Base-by-base conservation (phyloP, 805 yeast genomes). In the Hyphopichia homilentoma region DNA sequence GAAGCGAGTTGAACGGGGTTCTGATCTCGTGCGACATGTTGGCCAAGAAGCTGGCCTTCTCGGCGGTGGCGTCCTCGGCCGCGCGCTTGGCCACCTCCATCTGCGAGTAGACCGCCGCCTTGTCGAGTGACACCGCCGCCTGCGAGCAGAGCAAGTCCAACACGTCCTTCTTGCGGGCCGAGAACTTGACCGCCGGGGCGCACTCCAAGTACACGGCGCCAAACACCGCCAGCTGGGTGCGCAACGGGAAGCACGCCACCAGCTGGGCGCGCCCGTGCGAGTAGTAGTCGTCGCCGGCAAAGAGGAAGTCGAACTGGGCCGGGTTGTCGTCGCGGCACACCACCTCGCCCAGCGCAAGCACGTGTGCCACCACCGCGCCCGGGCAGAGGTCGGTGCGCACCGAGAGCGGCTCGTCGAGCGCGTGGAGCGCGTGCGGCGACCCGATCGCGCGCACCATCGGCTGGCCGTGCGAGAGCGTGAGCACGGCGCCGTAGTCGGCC, bases 1-100 rank as follows among this genome's bases (percentile, higher is more conserved):
- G 53, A 20, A 70, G 55, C 2, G 75, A 70, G 43, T 75, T 74
- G 51, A 73, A 73, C 1, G 79, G 79, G 2, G 79, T 73, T 30
- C 79, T 53, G 30, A 73, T 73, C 41, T 73, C 79, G 43, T 73
- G 79, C 2, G 78, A 73, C 79, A 73, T 73, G 39, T 73, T 74
- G 15, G 67, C 67, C 36, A 73, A 46, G 45, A 73, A 73, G 32
- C 73, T 70, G 4, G 78, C 74, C 50, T 72, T 73, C 44, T 70
- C 76, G 4, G 72, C 71, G 1, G 76, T 71, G 4, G 77, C 77
- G 32, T 68, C 75, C 38, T 71, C 77, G 1, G 77, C 77, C 2
- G 61, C 55, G 27, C 49, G 41, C 30, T 60, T 60, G 6, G 67
- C 65, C 7, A 65, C 35, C 41, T 68, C 70, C 67, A 75, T 68